Percentiles rank a stretch among this genome's conserved stretches.
These are phyloP conservation scores for Pseudocercospora fijiensis DNA, from an alignment of 2,329 filamentous ascomycete genomes.

Conservation along the genomic window DNA sequence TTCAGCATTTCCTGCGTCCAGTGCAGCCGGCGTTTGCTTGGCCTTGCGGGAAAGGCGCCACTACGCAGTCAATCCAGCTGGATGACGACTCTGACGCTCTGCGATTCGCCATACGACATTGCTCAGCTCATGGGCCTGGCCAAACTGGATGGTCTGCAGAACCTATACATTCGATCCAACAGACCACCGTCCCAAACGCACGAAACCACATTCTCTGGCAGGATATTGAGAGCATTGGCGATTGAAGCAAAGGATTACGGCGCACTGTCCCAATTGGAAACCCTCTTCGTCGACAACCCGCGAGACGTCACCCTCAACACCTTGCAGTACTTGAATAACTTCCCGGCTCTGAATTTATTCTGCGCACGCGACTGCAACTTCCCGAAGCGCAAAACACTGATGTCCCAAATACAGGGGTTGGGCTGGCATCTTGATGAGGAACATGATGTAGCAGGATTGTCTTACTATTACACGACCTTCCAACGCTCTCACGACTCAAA, in stretches of 20 bases:
- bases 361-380: conserved; percentile 13
- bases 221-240: conserved; percentile 28
- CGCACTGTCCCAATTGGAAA: conserved; percentile 23
- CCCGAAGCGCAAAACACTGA: neutral
- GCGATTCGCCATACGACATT: neutral
- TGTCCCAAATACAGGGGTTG: neutral
- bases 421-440: conserved; percentile 8
- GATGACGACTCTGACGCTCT: conserved; percentile 26
- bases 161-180: conserved; percentile 17
- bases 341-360: conserved; percentile 24
- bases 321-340: conserved; percentile 22
- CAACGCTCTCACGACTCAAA: neutral
- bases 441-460: neutral
- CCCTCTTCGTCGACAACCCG: conserved; percentile 22
- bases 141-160: conserved; percentile 20
- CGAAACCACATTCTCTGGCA: conserved; percentile 18
- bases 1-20: conserved; percentile 1
- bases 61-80: conserved; percentile 11
- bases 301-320: conserved; percentile 13
- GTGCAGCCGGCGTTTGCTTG: neutral
- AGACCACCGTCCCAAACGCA: neutral
- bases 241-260: conserved; percentile 17
- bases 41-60: neutral
- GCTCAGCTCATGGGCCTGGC: conserved; percentile 18
- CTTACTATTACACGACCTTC: neutral